Evolutionary conservation across 208 protist species (phyloP).

Genomic region (Trichomonas gallinae): DNA sequence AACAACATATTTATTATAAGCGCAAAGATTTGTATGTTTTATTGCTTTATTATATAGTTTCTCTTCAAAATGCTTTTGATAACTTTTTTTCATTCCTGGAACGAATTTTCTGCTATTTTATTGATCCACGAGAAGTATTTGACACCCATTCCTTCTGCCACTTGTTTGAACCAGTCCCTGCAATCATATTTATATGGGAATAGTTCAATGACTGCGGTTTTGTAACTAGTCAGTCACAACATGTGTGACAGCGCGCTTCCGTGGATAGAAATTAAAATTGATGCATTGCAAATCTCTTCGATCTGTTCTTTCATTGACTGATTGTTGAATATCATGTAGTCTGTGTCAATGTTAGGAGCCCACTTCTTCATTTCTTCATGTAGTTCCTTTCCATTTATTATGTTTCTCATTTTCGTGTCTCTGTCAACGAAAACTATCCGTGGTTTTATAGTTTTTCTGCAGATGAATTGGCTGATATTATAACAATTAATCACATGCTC

Average conservation of each 20-base stretch:
- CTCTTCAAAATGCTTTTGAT: too few species aligned
- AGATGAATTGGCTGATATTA: neutral
- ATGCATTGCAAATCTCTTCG: neutral
- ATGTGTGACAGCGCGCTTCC: neutral
- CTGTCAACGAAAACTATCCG: neutral
- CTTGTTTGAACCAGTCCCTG: conserved; percentile 1
- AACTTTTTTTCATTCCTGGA: neutral
- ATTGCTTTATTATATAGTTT: too few species aligned
- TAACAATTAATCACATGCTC: neutral
- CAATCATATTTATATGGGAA: neutral
- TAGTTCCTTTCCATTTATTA: neutral
- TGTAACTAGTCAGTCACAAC: neutral
- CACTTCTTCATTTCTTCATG: neutral
- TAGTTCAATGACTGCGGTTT: neutral
- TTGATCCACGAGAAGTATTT: neutral
- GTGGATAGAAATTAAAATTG: neutral
- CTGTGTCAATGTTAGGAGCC: neutral
- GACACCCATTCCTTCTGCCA: neutral
- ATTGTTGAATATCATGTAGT: neutral
- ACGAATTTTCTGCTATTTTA: neutral
- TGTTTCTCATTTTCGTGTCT: neutral
- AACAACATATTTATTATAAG: too few species aligned
- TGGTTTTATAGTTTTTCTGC: neutral
- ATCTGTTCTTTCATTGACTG: neutral
- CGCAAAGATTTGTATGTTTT: too few species aligned